A percentile compares a stretch with the other conserved stretches of the same genome.
Evolutionary conservation across 352 stramenopile genomes (phyloP).

Genomic region (Achlya hypogyna): DNA sequence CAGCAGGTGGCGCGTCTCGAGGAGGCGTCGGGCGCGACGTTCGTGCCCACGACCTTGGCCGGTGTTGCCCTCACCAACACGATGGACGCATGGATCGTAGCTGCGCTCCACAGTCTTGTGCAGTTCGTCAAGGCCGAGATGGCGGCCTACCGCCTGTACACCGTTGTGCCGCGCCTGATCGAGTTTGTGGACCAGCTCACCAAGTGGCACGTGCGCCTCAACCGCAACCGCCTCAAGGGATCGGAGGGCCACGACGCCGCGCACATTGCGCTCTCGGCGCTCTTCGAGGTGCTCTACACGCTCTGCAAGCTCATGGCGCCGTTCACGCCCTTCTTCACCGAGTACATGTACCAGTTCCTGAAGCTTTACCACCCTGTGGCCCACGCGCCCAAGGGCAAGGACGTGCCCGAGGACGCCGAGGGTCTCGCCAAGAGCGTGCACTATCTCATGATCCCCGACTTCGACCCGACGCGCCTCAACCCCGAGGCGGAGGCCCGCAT

Average conservation of each 20-base stretch:
- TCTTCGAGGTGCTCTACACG: slow-evolving; percentile 98
- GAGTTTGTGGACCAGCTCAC: slow-evolving; percentile 98
- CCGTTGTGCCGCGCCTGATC: slow-evolving; percentile 96
- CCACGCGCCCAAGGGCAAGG: slow-evolving; percentile 32
- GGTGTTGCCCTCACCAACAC: slow-evolving; percentile 85
- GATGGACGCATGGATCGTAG: slow-evolving; percentile 99
- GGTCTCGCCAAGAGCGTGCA: slow-evolving; percentile 92
- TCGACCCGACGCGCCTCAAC: slow-evolving; percentile 90
- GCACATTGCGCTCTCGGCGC: slow-evolving; percentile 79
- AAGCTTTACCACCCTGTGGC: slow-evolving; percentile 91
- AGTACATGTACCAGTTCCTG: slow-evolving; percentile 99
- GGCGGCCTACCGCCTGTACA: slow-evolving; percentile 98
- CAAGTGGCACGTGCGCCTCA: slow-evolving; percentile 99
- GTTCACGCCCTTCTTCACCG: slow-evolving; percentile 99
- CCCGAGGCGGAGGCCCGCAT: slow-evolving; percentile 89
- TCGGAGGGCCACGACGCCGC: slow-evolving; percentile 81
- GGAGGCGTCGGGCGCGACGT: slow-evolving; percentile 64
- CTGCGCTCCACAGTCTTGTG: slow-evolving; percentile 94
- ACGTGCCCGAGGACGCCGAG: slow-evolving; percentile 71
- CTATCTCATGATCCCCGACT: slow-evolving; percentile 92
- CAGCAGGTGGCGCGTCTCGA: slow-evolving; percentile 95
- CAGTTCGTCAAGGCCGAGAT: slow-evolving; percentile 98
- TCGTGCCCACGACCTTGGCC: slow-evolving; percentile 85
- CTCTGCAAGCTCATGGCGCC: slow-evolving; percentile 95
- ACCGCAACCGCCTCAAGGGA: slow-evolving; percentile 97